A percentile compares a stretch with the other conserved stretches of the same genome.
Conservation (phyloP, 495 filamentous ascomycete species). For the Hypoxylon intermedium region DNA sequence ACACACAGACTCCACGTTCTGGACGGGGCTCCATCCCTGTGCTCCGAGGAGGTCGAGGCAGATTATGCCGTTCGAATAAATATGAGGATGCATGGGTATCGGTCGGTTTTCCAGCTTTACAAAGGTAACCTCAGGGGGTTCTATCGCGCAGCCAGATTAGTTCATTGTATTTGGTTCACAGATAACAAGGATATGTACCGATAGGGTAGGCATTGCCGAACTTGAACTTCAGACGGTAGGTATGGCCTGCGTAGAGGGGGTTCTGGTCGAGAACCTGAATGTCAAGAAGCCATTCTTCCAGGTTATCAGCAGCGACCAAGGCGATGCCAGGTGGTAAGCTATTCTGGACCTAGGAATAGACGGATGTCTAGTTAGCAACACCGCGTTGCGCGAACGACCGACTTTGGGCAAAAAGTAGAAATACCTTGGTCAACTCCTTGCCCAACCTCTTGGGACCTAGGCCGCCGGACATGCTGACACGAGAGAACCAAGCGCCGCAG, state of each 20-base stretch:
- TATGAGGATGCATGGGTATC: conserved; percentile 95
- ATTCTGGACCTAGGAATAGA: conserved; percentile 56
- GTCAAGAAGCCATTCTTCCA: conserved; percentile 92
- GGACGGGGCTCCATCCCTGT: conserved; percentile 93
- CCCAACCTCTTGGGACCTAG: conserved; percentile 58
- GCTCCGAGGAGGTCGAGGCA: conserved; percentile 90
- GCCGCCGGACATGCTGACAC: conserved; percentile 45
- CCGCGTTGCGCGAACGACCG: neutral
- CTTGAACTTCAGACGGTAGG: conserved; percentile 83
- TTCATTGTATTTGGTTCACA: neutral
- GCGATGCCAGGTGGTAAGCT: conserved; percentile 74
- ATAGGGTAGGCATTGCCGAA: conserved; percentile 90
- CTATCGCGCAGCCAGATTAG: conserved; percentile 51
- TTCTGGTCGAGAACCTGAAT: conserved; percentile 91
- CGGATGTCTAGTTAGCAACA: conserved; percentile 1
- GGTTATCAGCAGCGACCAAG: conserved; percentile 78
- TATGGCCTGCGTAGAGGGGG: conserved; percentile 82
- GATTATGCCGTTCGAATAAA: conserved; percentile 98
- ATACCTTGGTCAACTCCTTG: conserved; percentile 62
- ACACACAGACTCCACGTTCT: conserved; percentile 95
- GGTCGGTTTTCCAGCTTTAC: conserved; percentile 68
- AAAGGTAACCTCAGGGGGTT: conserved; percentile 94
- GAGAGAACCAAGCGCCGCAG: conserved; percentile 3
- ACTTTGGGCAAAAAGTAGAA: neutral
- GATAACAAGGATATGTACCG: conserved; percentile 57